phyloP scores from a whole-genome alignment of 495 filamentous ascomycete species.

The Viridothelium virens region DNA sequence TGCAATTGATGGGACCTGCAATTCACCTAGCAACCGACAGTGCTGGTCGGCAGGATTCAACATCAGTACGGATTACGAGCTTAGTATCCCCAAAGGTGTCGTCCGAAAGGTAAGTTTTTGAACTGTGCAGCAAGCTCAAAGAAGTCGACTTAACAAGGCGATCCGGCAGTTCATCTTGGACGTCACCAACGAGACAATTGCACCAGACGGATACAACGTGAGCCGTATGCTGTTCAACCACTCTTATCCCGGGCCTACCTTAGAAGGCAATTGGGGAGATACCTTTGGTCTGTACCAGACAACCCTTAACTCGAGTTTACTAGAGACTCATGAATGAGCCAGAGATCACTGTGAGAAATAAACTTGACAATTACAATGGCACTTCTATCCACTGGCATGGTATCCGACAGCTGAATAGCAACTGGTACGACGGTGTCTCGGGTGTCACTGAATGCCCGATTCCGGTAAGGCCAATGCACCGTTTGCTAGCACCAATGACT shows the following conservation, averaged over 20 bases:
- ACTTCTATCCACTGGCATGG: conserved; percentile 35
- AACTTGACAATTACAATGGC: conserved; percentile 24
- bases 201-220: conserved; percentile 32
- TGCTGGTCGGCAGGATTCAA: not conserved
- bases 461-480: not conserved
- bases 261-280: conserved; percentile 39
- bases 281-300: conserved; percentile 13
- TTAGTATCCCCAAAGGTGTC: not conserved
- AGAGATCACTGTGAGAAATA: conserved; percentile 32
- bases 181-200: conserved; percentile 28
- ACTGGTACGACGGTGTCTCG: conserved; percentile 28
- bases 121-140: not conserved
- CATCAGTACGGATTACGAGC: not conserved
- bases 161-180: conserved; percentile 26
- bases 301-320: not conserved
- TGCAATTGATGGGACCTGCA: not conserved
- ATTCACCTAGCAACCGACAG: not conserved
- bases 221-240: conserved; percentile 24
- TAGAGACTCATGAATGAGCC: conserved; percentile 23
- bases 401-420: conserved; percentile 25
- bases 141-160: not conserved
- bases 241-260: conserved; percentile 21
- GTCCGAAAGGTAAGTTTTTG: not conserved
- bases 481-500: not conserved
- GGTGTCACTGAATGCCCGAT: conserved; percentile 37